Evolutionary conservation across 441 rosid genomes (phyloP), one percentile per base, ranked within the genome.

Genomic region (Mallotus repandus): DNA sequence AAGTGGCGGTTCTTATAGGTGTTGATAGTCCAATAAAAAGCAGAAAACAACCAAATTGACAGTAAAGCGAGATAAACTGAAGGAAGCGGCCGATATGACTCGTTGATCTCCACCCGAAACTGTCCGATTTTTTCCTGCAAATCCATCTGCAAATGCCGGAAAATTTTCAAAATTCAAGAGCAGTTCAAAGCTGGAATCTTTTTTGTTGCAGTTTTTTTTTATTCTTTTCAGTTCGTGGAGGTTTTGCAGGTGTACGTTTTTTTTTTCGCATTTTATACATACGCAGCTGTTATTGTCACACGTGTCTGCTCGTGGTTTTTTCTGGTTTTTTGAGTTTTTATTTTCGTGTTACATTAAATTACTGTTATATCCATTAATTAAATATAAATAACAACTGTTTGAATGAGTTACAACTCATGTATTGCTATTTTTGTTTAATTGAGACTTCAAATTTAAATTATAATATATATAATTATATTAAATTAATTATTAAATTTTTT

Each of bases 1-100:
- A 84, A 87, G 59, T 86, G 91, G 64, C 95, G 90, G 80, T 86
- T 94, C 71, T 83, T 85, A 77, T 85, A 94, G 71, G 96, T 91
- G 85, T 90, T 88, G 80, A 89, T 65, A 74, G 97, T 86, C 97
- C 97, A 94, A 50, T 86, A 91, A 78, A 85, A 88, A 84, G 93
- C 93, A 59, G 92, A 91, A 78, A 94, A 64, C 77, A 87, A 69
- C 97, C 97, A 94, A 70, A 94, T 79, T 63, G 78, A 80, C 46
- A 92, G 83, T 68, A 94, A 86, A 29, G 88, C 84, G 73, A 87
- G 73, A 87, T 90, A 87, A 58, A 92, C 85, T 21, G 88, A 73
- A n/a, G 98, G 95, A 21, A 94, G 86, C 52, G 87, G 89, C 57
- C 96, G 89, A 69, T 82, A 94, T 52, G 91, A 87, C 58, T 89